Conservation (phyloP, 805 yeast genomes). For the Phaffomyces antillensis region DNA sequence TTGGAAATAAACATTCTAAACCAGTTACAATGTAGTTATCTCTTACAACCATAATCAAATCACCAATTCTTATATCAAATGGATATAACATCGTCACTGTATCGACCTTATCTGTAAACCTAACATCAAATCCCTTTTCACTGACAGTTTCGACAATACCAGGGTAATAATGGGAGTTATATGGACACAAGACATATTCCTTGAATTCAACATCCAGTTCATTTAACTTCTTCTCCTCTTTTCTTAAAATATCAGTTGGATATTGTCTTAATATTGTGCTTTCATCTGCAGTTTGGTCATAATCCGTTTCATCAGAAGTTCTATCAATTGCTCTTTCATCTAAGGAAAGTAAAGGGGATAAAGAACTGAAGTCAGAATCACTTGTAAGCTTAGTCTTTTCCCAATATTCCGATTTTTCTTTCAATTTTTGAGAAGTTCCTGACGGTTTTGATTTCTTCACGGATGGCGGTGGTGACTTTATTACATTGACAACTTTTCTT, state of each 20-base stretch:
- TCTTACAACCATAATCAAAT: slow-evolving; percentile 33
- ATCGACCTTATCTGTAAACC: slow-evolving; percentile 31
- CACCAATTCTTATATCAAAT: slow-evolving; percentile 54
- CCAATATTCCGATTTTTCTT: no score
- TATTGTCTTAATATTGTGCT: neutral
- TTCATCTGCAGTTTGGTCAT: neutral
- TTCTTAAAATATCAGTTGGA: slow-evolving; percentile 3
- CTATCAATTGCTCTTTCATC: no score
- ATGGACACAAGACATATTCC: slow-evolving; percentile 48
- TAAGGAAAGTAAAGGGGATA: neutral
- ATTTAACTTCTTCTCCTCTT: slow-evolving; percentile 14
- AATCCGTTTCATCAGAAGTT: no score
- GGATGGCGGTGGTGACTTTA: neutral
- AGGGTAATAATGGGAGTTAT: slow-evolving; percentile 42
- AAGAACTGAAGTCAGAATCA: neutral
- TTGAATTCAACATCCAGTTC: slow-evolving; percentile 24
- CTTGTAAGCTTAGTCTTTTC: neutral
- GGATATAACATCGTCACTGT: slow-evolving; percentile 25
- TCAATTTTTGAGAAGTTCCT: no score
- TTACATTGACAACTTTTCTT: neutral
- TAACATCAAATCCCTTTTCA: slow-evolving; percentile 28
- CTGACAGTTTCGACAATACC: slow-evolving; percentile 32
- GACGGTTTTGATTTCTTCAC: neutral
- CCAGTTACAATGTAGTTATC: slow-evolving; percentile 40
- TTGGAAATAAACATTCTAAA: slow-evolving; percentile 24